Base-by-base conservation (phyloP, 768 basidiomycete genomes). In the Porphyrellus cyaneotinctus region DNA sequence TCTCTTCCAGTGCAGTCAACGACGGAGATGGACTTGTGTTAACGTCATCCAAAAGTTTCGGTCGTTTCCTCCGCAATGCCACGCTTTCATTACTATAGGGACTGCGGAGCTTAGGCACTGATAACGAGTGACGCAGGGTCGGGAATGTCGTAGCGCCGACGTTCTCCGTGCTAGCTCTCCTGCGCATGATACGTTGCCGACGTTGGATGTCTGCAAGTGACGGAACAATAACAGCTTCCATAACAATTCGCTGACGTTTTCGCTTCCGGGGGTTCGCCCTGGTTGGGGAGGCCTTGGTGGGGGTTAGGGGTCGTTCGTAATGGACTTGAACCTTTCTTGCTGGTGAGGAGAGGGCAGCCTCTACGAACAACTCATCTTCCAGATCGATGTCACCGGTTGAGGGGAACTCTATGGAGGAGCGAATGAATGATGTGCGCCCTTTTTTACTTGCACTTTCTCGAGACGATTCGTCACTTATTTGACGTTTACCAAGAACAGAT, bases 191-290 rank as follows among this genome's bases (percentile, higher is more conserved):
- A 23, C 56, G 55, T 33, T 57, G 39, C 43, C 59, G 63, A 22
- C 56, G 59, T 24, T 52, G 53, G 30, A 73, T 45, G 17, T 69
- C 63, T 0, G 60, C 66, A 17, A 75, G 56, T 10, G 69, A 68
- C 13, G 78, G 78, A 43, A 80, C 72, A 43, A 76, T 75, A 13
- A 82, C 80, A 4, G 76, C 75, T 13, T 83, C 83, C 70, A 82
- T 65, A 53, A 79, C 58, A 6, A 74, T 60, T 30, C 80, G 66
- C 64, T 75, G 78, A 51, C 81, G 77, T 64, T 82, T 84, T 58
- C 63, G 69, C 38, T 66, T 68, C 13, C 57, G 55, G 1, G 59
- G 54, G 12, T 18, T 47, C 22, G 42, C 18, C 17, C 35, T 51
- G 2, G 47, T 43, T 30, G 48, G 54, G 20, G 53, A 50, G 30